Percentiles rank a stretch among this genome's conserved stretches.
Evolutionary conservation across 2,329 filamentous ascomycete genomes (phyloP).

Genomic region (Monilinia laxa): DNA sequence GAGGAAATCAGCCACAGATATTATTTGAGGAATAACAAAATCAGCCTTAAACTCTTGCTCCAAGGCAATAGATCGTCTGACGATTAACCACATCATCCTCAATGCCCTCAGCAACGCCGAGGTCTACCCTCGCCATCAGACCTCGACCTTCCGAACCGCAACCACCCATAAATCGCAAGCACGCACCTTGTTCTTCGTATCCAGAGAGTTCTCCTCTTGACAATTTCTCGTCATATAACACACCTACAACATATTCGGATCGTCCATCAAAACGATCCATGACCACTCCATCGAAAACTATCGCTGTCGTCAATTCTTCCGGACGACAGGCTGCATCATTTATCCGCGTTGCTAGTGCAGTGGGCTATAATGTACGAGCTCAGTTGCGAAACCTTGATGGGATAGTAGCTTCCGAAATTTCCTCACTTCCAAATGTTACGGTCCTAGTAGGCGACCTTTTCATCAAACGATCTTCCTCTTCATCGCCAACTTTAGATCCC

Average conservation of each 20-base stretch:
- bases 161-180: slow-evolving; percentile 34
- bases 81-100: slow-evolving; percentile 7
- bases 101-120: slow-evolving; percentile 38
- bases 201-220: slow-evolving; percentile 29
- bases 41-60: neutral
- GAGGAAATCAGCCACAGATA: neutral
- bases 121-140: slow-evolving; percentile 36
- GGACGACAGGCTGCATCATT: slow-evolving; percentile 94
- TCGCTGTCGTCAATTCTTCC: slow-evolving; percentile 93
- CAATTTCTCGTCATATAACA: slow-evolving; percentile 29
- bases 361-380: slow-evolving; percentile 89
- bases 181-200: slow-evolving; percentile 36
- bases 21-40: neutral
- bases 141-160: slow-evolving; percentile 30
- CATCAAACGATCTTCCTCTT: slow-evolving; percentile 37
- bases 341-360: slow-evolving; percentile 87
- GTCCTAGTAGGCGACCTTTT: slow-evolving; percentile 65
- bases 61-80: neutral
- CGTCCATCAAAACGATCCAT: slow-evolving; percentile 40
- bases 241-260: slow-evolving; percentile 25
- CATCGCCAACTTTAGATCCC: slow-evolving; percentile 59
- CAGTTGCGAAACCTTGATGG: slow-evolving; percentile 86
- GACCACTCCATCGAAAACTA: slow-evolving; percentile 51
- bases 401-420: slow-evolving; percentile 84
- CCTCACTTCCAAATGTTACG: slow-evolving; percentile 72